These are phyloP conservation scores for Candida sithepensis DNA, from an alignment of 805 yeast species.

Conservation along the genomic window DNA sequence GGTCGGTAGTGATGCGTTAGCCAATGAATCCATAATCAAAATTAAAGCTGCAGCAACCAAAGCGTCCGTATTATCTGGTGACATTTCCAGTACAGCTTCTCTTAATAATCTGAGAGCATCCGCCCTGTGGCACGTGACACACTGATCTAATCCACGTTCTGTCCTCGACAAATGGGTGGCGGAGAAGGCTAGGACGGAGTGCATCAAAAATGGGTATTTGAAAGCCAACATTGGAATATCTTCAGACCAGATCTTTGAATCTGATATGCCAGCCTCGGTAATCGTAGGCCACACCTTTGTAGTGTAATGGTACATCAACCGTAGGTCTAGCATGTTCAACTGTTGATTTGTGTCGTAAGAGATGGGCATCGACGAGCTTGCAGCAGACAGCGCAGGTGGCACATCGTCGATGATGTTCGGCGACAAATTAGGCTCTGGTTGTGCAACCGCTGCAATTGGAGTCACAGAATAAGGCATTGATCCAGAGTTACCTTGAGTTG, in stretches of 20 bases:
- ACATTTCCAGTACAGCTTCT: slow-evolving; percentile 81
- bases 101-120: slow-evolving; percentile 79
- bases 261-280: slow-evolving; percentile 87
- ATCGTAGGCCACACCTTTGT: slow-evolving; percentile 82
- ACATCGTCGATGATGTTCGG: slow-evolving; percentile 30
- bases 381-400: slow-evolving; percentile 26
- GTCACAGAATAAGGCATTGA: background rate
- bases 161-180: slow-evolving; percentile 87
- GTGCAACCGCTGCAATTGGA: slow-evolving; percentile 1
- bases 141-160: slow-evolving; percentile 70
- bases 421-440: slow-evolving; percentile 22
- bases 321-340: slow-evolving; percentile 70
- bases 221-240: slow-evolving; percentile 89
- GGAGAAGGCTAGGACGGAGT: slow-evolving; percentile 82
- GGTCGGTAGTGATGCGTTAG: slow-evolving; percentile 73
- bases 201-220: slow-evolving; percentile 87
- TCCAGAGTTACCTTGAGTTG: background rate
- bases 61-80: slow-evolving; percentile 86
- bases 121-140: slow-evolving; percentile 81
- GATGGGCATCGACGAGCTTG: slow-evolving; percentile 14
- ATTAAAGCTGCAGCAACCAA: slow-evolving; percentile 88
- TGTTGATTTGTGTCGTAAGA: slow-evolving; percentile 26
- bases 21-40: slow-evolving; percentile 87
- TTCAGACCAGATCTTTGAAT: slow-evolving; percentile 77
- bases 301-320: slow-evolving; percentile 84